These are phyloP conservation scores for Metschnikowia hibisci DNA, from an alignment of 805 yeast genomes.

Conservation along the genomic window DNA sequence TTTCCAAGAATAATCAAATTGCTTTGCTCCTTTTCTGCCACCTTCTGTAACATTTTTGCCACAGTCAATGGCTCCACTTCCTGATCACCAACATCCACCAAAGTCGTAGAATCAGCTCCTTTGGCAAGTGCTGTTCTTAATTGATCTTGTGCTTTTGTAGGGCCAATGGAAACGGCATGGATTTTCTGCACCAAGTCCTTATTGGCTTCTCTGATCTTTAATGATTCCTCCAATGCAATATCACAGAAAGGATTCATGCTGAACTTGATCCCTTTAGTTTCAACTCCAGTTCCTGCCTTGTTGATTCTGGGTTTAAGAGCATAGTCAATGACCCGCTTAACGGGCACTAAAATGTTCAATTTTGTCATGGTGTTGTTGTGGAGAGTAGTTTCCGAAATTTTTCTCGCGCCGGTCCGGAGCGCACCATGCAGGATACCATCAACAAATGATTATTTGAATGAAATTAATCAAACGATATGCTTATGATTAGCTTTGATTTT, in stretches of 20 bases:
- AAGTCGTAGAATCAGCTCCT: conserved; percentile 85
- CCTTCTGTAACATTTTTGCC: conserved; percentile 75
- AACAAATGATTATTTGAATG: too few species aligned
- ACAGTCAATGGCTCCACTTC: conserved; percentile 84
- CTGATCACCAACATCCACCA: conserved; percentile 70
- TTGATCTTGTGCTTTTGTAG: conserved; percentile 80
- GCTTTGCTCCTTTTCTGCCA: conserved; percentile 64
- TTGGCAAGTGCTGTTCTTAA: conserved; percentile 89
- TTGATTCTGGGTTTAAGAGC: conserved; percentile 92
- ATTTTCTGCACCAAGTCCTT: conserved; percentile 69
- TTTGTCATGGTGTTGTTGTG: conserved; percentile 30
- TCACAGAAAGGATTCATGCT: conserved; percentile 97
- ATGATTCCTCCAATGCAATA: conserved; percentile 94
- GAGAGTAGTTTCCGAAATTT: conserved; percentile 6
- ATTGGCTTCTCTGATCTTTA: conserved; percentile 65
- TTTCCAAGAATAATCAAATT: conserved; percentile 89
- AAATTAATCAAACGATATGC: too few species aligned
- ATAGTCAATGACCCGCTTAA: conserved; percentile 90
- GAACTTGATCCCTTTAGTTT: conserved; percentile 85
- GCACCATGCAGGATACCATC: conserved; percentile 8
- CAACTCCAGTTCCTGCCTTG: conserved; percentile 78
- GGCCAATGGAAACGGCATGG: conserved; percentile 91
- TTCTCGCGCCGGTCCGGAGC: conserved; percentile 4
- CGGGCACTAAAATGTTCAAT: conserved; percentile 81
- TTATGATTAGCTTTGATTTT: too few species aligned